Percentiles rank a stretch among this genome's conserved stretches.
Evolutionary conservation across 2,329 filamentous ascomycete genomes (phyloP).

Genomic region (Zasmidium cellare): DNA sequence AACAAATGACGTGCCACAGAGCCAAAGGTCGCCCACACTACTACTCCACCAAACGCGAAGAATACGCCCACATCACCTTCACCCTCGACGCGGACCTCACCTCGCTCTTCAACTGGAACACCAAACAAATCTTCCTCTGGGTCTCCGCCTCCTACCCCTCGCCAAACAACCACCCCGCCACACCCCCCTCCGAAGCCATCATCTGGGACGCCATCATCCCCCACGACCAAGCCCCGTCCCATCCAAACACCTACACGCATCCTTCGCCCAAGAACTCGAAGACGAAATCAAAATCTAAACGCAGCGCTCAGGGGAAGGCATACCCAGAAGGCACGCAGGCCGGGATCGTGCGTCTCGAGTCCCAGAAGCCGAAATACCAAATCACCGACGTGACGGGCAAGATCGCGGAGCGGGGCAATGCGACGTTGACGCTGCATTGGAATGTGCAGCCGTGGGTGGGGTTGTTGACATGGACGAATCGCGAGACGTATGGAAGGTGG

Average conservation of each 20-base stretch:
- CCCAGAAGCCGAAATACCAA: conserved; percentile 93
- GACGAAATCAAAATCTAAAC: conserved; percentile 13
- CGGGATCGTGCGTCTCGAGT: conserved; percentile 74
- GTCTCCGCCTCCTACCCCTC: conserved; percentile 73
- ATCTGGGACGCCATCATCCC: conserved; percentile 98
- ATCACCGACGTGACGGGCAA: conserved; percentile 85
- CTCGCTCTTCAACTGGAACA: conserved; percentile 98
- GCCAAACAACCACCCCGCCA: conserved; percentile 32
- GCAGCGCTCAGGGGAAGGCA: conserved; percentile 16
- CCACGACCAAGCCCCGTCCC: conserved; percentile 60
- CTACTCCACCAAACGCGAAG: conserved; percentile 88
- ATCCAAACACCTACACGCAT: conserved; percentile 54
- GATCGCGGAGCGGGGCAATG: conserved; percentile 71
- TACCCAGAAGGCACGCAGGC: conserved; percentile 43
- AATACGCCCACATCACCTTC: conserved; percentile 94
- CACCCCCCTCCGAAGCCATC: conserved; percentile 64
- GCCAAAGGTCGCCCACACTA: conserved; percentile 93
- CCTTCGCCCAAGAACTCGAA: conserved; percentile 41
- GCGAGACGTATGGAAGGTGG: conserved; percentile 57
- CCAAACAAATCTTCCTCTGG: conserved; percentile 96
- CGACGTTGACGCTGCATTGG: conserved; percentile 81
- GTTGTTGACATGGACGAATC: conserved; percentile 71
- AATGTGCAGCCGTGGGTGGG: conserved; percentile 99
- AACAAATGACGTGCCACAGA: conserved; percentile 52
- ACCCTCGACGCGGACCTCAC: conserved; percentile 88